phyloP scores from a whole-genome alignment of 1,139 yeast genomes.

The Magnusiomyces fungicola region DNA sequence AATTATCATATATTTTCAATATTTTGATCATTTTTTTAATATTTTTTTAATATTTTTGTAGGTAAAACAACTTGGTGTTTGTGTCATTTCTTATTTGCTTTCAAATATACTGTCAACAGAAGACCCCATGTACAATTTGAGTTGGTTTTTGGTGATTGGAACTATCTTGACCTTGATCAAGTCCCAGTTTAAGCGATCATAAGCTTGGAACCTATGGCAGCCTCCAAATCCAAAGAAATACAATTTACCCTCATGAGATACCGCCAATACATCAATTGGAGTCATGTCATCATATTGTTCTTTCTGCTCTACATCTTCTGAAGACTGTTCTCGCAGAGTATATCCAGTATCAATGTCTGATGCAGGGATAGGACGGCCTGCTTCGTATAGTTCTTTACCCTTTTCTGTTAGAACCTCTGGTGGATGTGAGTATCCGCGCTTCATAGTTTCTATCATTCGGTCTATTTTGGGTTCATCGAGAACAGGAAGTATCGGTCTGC shows the following conservation, averaged over 20 bases:
- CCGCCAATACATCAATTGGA: conserved; percentile 58
- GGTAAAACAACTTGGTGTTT: too few relatives aligned
- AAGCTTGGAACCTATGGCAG: conserved; percentile 64
- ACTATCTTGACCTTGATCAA: conserved; percentile 17
- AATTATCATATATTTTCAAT: too few relatives aligned
- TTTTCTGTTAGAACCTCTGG: not conserved
- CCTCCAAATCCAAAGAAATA: conserved; percentile 74
- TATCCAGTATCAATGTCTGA: not conserved
- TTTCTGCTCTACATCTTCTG: not conserved
- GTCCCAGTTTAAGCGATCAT: conserved; percentile 15
- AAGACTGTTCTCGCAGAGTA: not conserved
- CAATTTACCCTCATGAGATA: conserved; percentile 52
- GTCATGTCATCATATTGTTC: conserved; percentile 22
- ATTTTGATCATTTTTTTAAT: too few relatives aligned
- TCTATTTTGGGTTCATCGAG: conserved; percentile 63
- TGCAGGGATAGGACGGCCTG: conserved; percentile 2
- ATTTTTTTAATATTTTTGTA: too few relatives aligned
- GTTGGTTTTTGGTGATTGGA: conserved; percentile 17
- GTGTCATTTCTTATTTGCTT: too few relatives aligned
- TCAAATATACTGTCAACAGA: conserved; percentile 12
- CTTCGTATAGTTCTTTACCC: not conserved
- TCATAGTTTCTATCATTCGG: conserved; percentile 68
- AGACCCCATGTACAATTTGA: conserved; percentile 18
- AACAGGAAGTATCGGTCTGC: conserved; percentile 80
- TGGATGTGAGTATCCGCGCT: conserved; percentile 16